Base-by-base conservation (phyloP, 2,329 filamentous ascomycete genomes). In the Fusarium beomiforme region DNA sequence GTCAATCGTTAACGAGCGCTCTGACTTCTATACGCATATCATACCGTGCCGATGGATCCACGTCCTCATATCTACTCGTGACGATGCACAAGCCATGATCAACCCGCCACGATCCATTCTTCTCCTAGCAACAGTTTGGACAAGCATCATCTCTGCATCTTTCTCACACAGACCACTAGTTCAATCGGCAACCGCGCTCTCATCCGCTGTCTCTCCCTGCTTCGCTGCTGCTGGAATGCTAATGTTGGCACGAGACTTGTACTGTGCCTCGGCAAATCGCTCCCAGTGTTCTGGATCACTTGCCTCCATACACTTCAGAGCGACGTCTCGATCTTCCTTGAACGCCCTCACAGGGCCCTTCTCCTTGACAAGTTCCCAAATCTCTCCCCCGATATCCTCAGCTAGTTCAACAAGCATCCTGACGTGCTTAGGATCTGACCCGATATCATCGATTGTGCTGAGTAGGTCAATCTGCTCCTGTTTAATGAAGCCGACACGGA, bases 281-380 rank as follows among this genome's bases (percentile, higher is more conserved):
- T 87, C 86, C 87, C 92, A 89, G 78, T 92, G 86, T 68, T 90
- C 88, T 0, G 90, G 89, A 70, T 94, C 92, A 31, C 87, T 85
- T 8, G 88, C 88, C 21, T 88, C 84, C 70, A 91, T 76, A 53
- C 79, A 76, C 65, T 82, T 81, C 42, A 86, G 78, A 23, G 90
- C 82, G 56, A 86, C 77, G 19, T 86, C 85, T 62, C 82, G 83
- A 69, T 90, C 80, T 75, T 90, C 87, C 73, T 88, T 85, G 71
- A 93, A 90, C 1, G 89, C 87, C 59, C 84, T 83, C 16, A 92
- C 84, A 54, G 87, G 86, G 1, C 92, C 91, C 72, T 88, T 86
- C 43, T 86, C 83, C 56, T 85, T 83, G 7, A 88, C 84, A 74
- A 86, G 85, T 49, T 83, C 81, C 51, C 92, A 79, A 26, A 88